A percentile compares a stretch with the other conserved stretches of the same genome.
Evolutionary conservation across 768 basidiomycete genomes (phyloP).

Genomic region (Termitomyces sp.): DNA sequence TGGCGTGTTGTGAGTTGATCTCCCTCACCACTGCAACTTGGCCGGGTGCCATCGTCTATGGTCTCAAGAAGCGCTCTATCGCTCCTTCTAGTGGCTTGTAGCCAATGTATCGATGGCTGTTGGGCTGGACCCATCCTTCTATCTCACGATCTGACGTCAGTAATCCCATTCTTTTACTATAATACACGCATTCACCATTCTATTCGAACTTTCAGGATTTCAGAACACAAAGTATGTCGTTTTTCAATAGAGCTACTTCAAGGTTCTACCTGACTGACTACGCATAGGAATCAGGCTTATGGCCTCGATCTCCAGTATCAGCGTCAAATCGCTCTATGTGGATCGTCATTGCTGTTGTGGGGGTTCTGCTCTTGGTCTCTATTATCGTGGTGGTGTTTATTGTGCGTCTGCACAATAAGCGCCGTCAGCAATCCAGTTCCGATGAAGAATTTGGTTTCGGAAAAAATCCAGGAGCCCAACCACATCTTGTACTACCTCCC

Average conservation of each 20-base stretch:
- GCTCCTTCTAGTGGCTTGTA: slow-evolving; percentile 7
- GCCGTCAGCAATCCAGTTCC: background rate
- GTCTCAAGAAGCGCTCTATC: background rate
- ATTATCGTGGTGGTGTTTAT: background rate
- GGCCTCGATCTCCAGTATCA: slow-evolving; percentile 1
- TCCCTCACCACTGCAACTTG: slow-evolving; percentile 9
- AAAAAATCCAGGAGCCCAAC: slow-evolving; percentile 2
- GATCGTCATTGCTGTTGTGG: slow-evolving; percentile 5
- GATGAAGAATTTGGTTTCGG: slow-evolving; percentile 12
- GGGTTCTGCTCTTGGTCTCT: slow-evolving; percentile 3
- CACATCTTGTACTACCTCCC: slow-evolving; percentile 1
- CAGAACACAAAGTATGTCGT: background rate
- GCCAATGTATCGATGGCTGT: background rate
- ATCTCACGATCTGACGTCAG: slow-evolving; percentile 1
- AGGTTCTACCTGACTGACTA: background rate
- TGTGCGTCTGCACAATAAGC: slow-evolving; percentile 1
- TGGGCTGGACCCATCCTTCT: slow-evolving; percentile 8
- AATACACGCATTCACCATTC: background rate
- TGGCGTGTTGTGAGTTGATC: slow-evolving; percentile 9
- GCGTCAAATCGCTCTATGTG: slow-evolving; percentile 2
- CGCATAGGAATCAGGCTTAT: background rate
- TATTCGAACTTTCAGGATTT: background rate
- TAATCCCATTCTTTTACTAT: background rate
- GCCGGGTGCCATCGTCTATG: slow-evolving; percentile 9
- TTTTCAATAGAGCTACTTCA: background rate